Evolutionary conservation across 805 yeast species (phyloP).

Genomic region (Yarrowia sp.): DNA sequence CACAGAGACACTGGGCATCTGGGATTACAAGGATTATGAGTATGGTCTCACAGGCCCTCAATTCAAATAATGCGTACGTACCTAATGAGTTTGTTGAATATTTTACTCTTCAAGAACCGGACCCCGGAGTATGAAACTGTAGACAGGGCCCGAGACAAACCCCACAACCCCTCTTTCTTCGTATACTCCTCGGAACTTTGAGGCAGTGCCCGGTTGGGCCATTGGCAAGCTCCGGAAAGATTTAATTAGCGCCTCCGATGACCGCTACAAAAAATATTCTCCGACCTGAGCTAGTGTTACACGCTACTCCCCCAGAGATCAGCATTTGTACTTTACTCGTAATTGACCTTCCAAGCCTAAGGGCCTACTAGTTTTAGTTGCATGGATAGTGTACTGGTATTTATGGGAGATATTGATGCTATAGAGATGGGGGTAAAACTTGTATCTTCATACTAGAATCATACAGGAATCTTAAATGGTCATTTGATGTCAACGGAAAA

Average conservation of each 20-base stretch:
- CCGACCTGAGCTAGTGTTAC: too few relatives aligned
- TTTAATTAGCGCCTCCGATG: neutral
- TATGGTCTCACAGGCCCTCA: neutral
- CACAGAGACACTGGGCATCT: constrained; percentile 29
- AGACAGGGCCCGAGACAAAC: neutral
- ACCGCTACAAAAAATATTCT: neutral
- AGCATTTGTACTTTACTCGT: too few relatives aligned
- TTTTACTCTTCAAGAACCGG: neutral
- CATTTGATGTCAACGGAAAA: neutral
- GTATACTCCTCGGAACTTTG: neutral
- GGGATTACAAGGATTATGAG: constrained; percentile 39
- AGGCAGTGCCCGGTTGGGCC: neutral
- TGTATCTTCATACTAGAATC: too few relatives aligned
- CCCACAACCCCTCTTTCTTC: neutral
- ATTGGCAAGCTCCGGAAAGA: neutral
- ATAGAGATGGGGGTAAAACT: neutral
- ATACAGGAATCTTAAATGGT: neutral
- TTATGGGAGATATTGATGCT: neutral
- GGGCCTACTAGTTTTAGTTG: neutral
- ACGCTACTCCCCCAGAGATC: too few relatives aligned
- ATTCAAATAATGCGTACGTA: neutral
- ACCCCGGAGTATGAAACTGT: neutral
- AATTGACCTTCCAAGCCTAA: neutral
- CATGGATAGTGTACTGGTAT: neutral
- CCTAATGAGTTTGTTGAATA: neutral